A percentile compares a stretch with the other conserved stretches of the same genome.
phyloP scores from a whole-genome alignment of 768 basidiomycete genomes.

The Amanita rubescens region DNA sequence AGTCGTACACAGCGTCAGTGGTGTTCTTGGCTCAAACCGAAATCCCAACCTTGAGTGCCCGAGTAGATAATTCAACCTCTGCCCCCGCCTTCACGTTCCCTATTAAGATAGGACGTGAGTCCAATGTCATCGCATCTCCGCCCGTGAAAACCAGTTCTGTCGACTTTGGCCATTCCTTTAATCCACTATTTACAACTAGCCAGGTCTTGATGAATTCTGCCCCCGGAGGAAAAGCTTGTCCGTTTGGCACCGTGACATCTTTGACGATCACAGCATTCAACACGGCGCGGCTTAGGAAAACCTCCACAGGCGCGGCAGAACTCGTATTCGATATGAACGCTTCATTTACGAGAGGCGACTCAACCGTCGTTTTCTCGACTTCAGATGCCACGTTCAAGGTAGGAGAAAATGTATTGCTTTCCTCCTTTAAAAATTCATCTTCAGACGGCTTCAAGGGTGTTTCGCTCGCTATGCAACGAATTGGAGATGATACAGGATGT shows the following conservation, averaged over 20 bases:
- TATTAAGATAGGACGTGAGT: constrained; percentile 31
- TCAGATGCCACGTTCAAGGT: constrained; percentile 14
- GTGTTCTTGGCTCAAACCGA: background rate
- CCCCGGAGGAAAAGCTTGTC: constrained; percentile 73
- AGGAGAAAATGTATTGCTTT: too few species aligned
- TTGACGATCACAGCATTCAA: constrained; percentile 37
- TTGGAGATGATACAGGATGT: background rate
- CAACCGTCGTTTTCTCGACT: background rate
- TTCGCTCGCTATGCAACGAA: background rate
- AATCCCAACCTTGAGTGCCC: constrained; percentile 59
- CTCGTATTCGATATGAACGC: background rate
- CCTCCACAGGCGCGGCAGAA: background rate
- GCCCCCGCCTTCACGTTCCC: constrained; percentile 52
- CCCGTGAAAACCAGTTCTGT: constrained; percentile 68
- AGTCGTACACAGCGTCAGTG: background rate
- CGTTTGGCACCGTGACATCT: constrained; percentile 68
- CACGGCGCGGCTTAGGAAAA: background rate
- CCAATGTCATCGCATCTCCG: constrained; percentile 46
- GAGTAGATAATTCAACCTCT: constrained; percentile 59
- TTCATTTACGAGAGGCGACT: background rate
- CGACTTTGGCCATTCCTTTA: constrained; percentile 53
- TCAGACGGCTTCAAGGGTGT: background rate
- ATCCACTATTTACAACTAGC: constrained; percentile 64
- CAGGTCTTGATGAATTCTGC: constrained; percentile 84
- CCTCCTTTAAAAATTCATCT: background rate